Base-by-base conservation (phyloP, 2,329 filamentous ascomycete species). In the Pestalotiopsis sp. region DNA sequence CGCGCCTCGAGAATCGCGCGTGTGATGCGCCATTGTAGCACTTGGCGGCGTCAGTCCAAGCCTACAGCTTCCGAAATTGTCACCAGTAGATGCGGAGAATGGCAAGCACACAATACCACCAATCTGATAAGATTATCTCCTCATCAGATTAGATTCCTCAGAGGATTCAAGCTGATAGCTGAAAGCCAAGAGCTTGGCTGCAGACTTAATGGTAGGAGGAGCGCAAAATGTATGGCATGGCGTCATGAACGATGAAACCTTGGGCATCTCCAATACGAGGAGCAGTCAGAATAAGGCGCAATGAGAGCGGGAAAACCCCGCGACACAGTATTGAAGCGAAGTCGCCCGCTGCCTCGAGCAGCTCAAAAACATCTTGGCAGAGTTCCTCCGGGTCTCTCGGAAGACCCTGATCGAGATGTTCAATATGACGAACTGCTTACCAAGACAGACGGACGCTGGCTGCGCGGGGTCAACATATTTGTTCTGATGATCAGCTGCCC, bases 51-150 rank as follows among this genome's bases (percentile, higher is more conserved):
- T 20, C 45, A 52, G 17, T 52, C 45, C 45, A 52, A 59, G 23
- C 27, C 57, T n/a, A 31, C 57, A 59, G 20, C 57, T 27, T 59
- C 57, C 57, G 45, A 52, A 59, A 25, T 36, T 59, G 23, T 25
- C 57, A 59, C 23, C 57, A n/a, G 23, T 27, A 36, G 57, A 59
- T 27, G 57, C 57, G 23, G 57, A 36, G 57, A 14, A 13, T 59
- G 57, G 57, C 23, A 23, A 59, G 57, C 57, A 36, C 57, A 27
- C 57, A 27, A 59, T 25, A 23, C 14, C 20, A 27, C 57, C 23
- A 36, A 59, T 59, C 57, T 59, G 57, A 59, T 59, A 59, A 59
- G 57, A 59, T 59, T 59, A 59, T 59, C 57, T 59, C 20, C 17
- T 52, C 45, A 52, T 52, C 45, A 52, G 45, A 52, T 52, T 52